phyloP scores from a whole-genome alignment of 208 protist species.

The Naegleria gruberi region DNA sequence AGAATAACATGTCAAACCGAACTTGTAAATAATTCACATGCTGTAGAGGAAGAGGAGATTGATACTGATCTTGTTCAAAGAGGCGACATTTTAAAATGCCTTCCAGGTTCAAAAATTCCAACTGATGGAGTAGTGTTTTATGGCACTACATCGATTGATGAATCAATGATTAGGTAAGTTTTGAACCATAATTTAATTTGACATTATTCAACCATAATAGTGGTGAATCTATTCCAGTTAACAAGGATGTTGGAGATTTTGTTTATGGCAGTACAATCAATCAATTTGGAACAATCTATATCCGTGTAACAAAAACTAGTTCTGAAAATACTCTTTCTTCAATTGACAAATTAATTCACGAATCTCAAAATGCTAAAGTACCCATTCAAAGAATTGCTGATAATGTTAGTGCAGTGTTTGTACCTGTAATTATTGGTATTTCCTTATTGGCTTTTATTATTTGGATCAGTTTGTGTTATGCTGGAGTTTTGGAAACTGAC shows the following conservation, averaged over 20 bases:
- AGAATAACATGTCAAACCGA: neutral
- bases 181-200: too few relatives aligned
- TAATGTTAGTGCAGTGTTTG: constrained; percentile 75
- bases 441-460: constrained; percentile 71
- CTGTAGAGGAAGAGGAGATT: constrained; percentile 35
- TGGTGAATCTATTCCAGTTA: constrained; percentile 70
- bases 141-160: constrained; percentile 74
- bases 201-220: too few relatives aligned
- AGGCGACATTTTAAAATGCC: constrained; percentile 62
- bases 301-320: neutral
- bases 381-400: constrained; percentile 84
- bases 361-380: constrained; percentile 89
- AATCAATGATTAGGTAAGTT: constrained; percentile 87
- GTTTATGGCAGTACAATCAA: constrained; percentile 49
- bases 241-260: constrained; percentile 37
- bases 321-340: constrained; percentile 75
- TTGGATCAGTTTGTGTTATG: constrained; percentile 67
- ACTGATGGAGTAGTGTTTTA: constrained; percentile 74
- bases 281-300: neutral
- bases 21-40: neutral
- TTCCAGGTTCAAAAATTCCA: constrained; percentile 69
- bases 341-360: constrained; percentile 86
- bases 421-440: constrained; percentile 74
- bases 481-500: constrained; percentile 53
- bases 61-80: constrained; percentile 43